A percentile compares a stretch with the other conserved stretches of the same genome.
These are phyloP conservation scores for Sporopachydermia cereana DNA, from an alignment of 1,139 yeast species.

Conservation along the genomic window DNA sequence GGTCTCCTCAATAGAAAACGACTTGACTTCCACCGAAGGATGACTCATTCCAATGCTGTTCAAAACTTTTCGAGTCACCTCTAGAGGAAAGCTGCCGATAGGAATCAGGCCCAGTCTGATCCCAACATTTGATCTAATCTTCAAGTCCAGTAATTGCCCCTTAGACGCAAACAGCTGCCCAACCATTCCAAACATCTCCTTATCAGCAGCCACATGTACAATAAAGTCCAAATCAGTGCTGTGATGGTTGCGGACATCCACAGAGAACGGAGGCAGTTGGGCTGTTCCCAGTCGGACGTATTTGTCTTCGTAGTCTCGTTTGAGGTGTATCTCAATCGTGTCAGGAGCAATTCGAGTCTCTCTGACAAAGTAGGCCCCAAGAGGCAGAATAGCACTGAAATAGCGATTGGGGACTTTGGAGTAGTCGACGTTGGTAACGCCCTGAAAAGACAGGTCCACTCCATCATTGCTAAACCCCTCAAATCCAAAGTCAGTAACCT, in stretches of 20 bases:
- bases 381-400: background rate
- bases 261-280: background rate
- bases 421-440: background rate
- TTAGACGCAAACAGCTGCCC: background rate
- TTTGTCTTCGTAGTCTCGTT: background rate
- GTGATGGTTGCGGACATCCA: constrained; percentile 4
- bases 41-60: constrained; percentile 1
- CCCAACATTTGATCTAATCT: background rate
- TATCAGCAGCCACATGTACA: background rate
- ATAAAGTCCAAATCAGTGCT: background rate
- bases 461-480: constrained; percentile 1
- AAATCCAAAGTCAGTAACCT: constrained; percentile 1
- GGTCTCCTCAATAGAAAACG: constrained; percentile 4
- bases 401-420: background rate
- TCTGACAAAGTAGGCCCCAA: background rate
- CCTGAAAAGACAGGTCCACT: background rate
- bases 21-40: background rate
- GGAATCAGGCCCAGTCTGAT: background rate
- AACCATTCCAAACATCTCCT: background rate
- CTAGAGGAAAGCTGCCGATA: constrained; percentile 2
- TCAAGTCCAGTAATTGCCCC: constrained; percentile 1
- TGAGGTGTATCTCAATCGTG: background rate
- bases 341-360: background rate
- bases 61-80: background rate
- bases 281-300: background rate